phyloP scores from a whole-genome alignment of 1,139 yeast genomes.

The Debaryomyces sp. region DNA sequence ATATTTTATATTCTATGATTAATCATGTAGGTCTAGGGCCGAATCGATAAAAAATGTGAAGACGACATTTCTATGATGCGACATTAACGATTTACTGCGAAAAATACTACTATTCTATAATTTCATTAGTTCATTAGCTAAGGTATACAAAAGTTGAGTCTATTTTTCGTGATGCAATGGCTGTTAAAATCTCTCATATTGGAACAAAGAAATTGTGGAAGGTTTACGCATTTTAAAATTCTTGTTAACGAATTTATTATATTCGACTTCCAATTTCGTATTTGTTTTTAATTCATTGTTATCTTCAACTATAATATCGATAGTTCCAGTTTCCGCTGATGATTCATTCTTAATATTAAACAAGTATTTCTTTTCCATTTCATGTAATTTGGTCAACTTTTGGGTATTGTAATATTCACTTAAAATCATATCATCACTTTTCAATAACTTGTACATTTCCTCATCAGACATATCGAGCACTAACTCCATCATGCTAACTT shows the following conservation, averaged over 20 bases:
- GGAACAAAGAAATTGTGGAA: slow-evolving; percentile 25
- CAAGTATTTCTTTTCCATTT: slow-evolving; percentile 17
- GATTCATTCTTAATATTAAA: slow-evolving; percentile 9
- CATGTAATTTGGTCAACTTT: slow-evolving; percentile 19
- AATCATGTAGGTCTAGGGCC: neutral
- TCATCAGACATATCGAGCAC: slow-evolving; percentile 19
- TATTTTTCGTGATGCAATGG: slow-evolving; percentile 13
- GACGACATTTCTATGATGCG: neutral
- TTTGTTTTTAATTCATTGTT: slow-evolving; percentile 16
- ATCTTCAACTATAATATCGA: slow-evolving; percentile 24
- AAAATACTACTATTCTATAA: neutral
- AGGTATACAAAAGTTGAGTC: neutral
- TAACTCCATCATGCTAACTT: slow-evolving; percentile 11
- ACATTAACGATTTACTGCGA: neutral
- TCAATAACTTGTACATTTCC: slow-evolving; percentile 17
- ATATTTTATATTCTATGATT: neutral
- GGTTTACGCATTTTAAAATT: slow-evolving; percentile 24
- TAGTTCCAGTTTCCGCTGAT: neutral
- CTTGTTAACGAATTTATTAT: slow-evolving; percentile 20
- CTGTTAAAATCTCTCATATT: slow-evolving; percentile 25
- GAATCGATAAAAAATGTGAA: neutral
- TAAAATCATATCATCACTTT: slow-evolving; percentile 18
- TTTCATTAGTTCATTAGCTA: neutral
- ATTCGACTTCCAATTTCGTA: slow-evolving; percentile 13
- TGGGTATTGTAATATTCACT: slow-evolving; percentile 21